A percentile compares a stretch with the other conserved stretches of the same genome.
Evolutionary conservation across 2,329 filamentous ascomycete genomes (phyloP).

Genomic region (Fusarium kyushuense): DNA sequence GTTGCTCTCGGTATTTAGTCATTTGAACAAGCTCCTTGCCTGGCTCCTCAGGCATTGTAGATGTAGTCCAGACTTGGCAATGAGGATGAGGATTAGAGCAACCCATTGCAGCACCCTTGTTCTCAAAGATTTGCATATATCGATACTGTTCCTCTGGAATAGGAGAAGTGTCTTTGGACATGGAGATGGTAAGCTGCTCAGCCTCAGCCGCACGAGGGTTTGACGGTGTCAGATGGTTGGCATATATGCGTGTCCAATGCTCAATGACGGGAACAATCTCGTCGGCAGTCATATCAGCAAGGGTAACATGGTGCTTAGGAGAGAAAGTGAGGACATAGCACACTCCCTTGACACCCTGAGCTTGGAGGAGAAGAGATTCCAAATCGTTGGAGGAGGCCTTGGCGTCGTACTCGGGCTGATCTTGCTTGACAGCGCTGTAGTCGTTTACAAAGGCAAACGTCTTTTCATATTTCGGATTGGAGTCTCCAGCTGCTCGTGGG

Average conservation of each 20-base stretch:
- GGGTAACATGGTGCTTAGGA: conserved; percentile 87
- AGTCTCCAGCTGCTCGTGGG: conserved; percentile 84
- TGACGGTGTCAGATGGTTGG: conserved; percentile 78
- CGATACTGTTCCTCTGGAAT: conserved; percentile 80
- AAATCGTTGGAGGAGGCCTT: conserved; percentile 65
- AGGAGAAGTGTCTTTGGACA: conserved; percentile 54
- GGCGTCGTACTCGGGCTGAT: conserved; percentile 80
- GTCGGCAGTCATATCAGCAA: conserved; percentile 84
- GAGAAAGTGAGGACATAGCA: conserved; percentile 98
- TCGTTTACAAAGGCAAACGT: conserved; percentile 98
- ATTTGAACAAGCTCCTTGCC: conserved; percentile 82
- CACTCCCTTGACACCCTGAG: conserved; percentile 89
- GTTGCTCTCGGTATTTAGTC: conserved; percentile 79
- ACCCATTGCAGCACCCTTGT: conserved; percentile 97
- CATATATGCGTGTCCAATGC: conserved; percentile 93
- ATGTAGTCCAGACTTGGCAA: conserved; percentile 96
- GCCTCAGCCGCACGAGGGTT: conserved; percentile 69
- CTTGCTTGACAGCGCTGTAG: conserved; percentile 95
- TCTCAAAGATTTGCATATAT: conserved; percentile 99
- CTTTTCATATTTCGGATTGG: conserved; percentile 85
- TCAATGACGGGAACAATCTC: conserved; percentile 87
- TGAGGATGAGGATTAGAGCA: conserved; percentile 99
- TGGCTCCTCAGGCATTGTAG: conserved; percentile 89
- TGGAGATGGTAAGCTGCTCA: conserved; percentile 56
- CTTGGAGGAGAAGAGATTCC: conserved; percentile 80